Percentiles rank a stretch among this genome's conserved stretches.
Evolutionary conservation across 139 green algal species (phyloP).

Genomic region (Coccomyxa sp.): DNA sequence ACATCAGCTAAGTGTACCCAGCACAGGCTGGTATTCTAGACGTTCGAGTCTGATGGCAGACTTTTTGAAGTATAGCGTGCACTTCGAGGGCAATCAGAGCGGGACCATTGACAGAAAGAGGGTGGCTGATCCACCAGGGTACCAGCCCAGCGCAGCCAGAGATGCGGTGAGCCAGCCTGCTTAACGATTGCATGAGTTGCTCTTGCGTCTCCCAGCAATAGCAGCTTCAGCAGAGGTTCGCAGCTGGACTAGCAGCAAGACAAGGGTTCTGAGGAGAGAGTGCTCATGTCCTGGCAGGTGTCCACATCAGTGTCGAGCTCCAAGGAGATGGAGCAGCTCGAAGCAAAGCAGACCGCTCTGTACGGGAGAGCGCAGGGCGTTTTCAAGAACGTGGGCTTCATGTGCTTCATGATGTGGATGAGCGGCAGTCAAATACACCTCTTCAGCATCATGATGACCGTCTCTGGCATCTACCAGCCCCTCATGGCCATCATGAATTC

Average conservation of each 20-base stretch:
- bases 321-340: not conserved
- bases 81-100: constrained; percentile 16
- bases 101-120: constrained; percentile 1
- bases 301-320: not conserved
- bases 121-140: constrained; percentile 19
- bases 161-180: constrained; percentile 24
- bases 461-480: constrained; percentile 73
- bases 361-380: constrained; percentile 9
- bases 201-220: too few relatives aligned
- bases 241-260: too few relatives aligned
- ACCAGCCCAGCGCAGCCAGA: constrained; percentile 7
- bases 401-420: constrained; percentile 98
- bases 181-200: too few relatives aligned
- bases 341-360: constrained; percentile 7
- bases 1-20: too few relatives aligned
- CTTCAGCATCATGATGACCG: constrained; percentile 90
- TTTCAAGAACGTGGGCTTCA: constrained; percentile 51
- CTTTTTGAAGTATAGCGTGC: constrained; percentile 16
- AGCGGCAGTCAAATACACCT: constrained; percentile 85
- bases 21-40: too few relatives aligned
- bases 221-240: too few relatives aligned
- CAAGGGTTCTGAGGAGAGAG: too few relatives aligned
- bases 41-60: constrained; percentile 27
- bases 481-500: constrained; percentile 72
- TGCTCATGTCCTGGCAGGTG: too few relatives aligned